Conservation (phyloP, 495 filamentous ascomycete genomes). For the Aspergillus ostianus region DNA sequence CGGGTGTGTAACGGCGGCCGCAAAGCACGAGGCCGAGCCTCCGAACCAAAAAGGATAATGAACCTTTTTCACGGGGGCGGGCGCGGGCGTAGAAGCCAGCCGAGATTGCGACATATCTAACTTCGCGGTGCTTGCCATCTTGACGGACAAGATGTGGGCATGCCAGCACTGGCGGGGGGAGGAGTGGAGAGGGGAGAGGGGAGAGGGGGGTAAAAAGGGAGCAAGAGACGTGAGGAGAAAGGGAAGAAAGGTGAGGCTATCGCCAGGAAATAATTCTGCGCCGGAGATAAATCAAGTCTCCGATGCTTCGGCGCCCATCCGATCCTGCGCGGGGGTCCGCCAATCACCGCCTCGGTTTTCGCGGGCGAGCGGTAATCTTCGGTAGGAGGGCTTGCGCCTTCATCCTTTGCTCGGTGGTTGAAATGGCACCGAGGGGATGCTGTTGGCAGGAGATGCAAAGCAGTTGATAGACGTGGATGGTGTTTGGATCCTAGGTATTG, state of each 20-base stretch:
- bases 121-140: slow-evolving; percentile 43
- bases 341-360: slow-evolving; percentile 42
- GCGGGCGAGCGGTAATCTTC: slow-evolving; percentile 22
- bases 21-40: slow-evolving; percentile 85
- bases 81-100: slow-evolving; percentile 25
- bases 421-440: neutral
- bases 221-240: slow-evolving; percentile 5
- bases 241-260: slow-evolving; percentile 7
- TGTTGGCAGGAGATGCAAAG: no score
- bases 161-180: slow-evolving; percentile 15
- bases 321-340: slow-evolving; percentile 7
- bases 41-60: slow-evolving; percentile 93
- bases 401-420: neutral
- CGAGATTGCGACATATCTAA: slow-evolving; percentile 33
- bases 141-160: slow-evolving; percentile 27
- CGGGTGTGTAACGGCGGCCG: slow-evolving; percentile 86
- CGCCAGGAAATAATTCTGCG: slow-evolving; percentile 30
- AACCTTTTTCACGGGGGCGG: slow-evolving; percentile 40
- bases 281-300: slow-evolving; percentile 43
- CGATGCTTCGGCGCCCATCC: slow-evolving; percentile 31
- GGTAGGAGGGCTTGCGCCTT: slow-evolving; percentile 5
- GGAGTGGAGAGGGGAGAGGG: slow-evolving; percentile 6
- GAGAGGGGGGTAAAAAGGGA: slow-evolving; percentile 12
- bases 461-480: no score
- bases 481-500: no score